These are phyloP conservation scores for Spinacia oleracea DNA, from an alignment of 179 eudicot species.

Conservation along the genomic window DNA sequence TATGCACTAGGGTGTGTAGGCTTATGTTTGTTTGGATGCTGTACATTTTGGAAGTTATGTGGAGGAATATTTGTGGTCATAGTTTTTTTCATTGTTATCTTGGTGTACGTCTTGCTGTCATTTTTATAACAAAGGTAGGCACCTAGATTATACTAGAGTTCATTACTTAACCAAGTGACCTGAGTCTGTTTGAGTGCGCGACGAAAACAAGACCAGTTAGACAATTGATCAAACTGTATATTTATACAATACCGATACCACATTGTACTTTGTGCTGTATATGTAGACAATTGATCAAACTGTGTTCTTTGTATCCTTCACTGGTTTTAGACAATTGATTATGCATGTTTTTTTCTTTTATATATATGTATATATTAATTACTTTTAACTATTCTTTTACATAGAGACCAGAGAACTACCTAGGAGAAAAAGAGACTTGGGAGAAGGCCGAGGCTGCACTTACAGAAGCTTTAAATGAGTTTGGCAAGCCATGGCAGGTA, in stretches of 20 bases:
- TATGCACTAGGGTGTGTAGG: neutral
- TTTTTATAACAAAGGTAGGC: neutral
- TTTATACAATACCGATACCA: neutral
- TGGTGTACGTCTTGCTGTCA: neutral
- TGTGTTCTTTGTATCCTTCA: neutral
- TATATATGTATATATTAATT: neutral
- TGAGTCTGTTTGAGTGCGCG: neutral
- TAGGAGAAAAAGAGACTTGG: constrained; percentile 84
- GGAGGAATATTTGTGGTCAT: neutral
- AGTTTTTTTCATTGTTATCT: neutral
- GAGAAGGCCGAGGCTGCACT: constrained; percentile 90
- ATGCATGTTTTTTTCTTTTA: constrained; percentile 7
- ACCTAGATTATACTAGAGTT: neutral
- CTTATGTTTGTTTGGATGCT: neutral
- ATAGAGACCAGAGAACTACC: constrained; percentile 93
- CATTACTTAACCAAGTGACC: neutral
- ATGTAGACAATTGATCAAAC: neutral
- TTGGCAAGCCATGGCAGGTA: constrained; percentile 95
- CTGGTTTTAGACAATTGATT: neutral
- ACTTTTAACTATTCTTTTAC: neutral
- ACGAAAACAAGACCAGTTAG: neutral
- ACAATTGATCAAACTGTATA: no score
- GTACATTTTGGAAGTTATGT: neutral
- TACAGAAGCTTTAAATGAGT: constrained; percentile 81
- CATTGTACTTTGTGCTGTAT: neutral